Evolutionary conservation across 1,139 yeast species (phyloP), one percentile per base, ranked within the genome.

Genomic region (Nakaseomyces delphensis): DNA sequence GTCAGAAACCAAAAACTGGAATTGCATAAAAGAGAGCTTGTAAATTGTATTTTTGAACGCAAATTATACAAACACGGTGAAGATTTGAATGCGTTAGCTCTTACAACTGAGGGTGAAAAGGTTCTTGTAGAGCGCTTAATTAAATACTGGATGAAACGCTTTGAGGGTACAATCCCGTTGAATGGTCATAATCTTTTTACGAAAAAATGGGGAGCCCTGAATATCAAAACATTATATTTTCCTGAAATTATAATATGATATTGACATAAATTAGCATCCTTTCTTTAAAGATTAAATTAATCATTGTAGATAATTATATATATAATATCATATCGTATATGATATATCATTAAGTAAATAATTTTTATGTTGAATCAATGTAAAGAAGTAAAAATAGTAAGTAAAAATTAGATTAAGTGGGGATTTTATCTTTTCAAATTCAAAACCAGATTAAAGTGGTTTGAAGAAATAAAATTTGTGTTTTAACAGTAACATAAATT

Each of bases 201-300:
- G 3, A 55, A 56, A 42, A 52, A 52, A 38, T 60, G 64, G 64
- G 63, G 64, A 13, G 55, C 51, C 9, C 48, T 56, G 24, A 59
- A 33, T 11, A 20, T 33, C 18, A 33, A 20, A 10, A 7, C 37
- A 58, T 38, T 39, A 57, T 2, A 45, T 55, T 5, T 43, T 52
- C 11, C 40, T 54, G 19, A 53, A 56, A n/a, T n/a, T n/a, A n/a
- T n/a, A n/a, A n/a, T n/a, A 21, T 21, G 10, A 21, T 21, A 10
- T 30, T 30, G n/a, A n/a, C n/a, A n/a, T n/a, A n/a, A n/a, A n/a
- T n/a, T n/a, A n/a, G n/a, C n/a, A n/a, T n/a, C n/a, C n/a, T n/a
- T n/a, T n/a, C n/a, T n/a, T n/a, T n/a, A n/a, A n/a, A n/a, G n/a
- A n/a, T n/a, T n/a, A n/a, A n/a, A n/a, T n/a, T n/a, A n/a, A n/a